A percentile compares a stretch with the other conserved stretches of the same genome.
These are phyloP conservation scores for Nakazawaea peltata DNA, from an alignment of 805 yeast genomes.

Conservation along the genomic window DNA sequence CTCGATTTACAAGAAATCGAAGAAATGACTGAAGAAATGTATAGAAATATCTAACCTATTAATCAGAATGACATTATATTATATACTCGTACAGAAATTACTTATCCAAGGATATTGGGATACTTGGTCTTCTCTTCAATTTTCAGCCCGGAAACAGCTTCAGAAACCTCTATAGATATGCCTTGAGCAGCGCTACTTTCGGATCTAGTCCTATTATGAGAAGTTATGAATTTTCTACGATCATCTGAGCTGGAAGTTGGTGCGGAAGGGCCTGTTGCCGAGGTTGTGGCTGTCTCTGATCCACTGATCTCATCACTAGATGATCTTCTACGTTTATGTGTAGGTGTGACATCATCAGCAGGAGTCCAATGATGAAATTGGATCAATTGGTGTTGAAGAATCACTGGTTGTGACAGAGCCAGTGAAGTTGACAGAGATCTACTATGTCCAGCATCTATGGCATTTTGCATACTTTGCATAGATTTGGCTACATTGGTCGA, in stretches of 20 bases:
- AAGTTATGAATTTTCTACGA: slow-evolving; percentile 6
- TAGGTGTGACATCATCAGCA: slow-evolving; percentile 1
- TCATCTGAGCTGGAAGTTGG: too few species aligned
- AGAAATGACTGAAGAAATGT: slow-evolving; percentile 42
- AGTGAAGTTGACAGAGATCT: too few species aligned
- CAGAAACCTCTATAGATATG: too few species aligned
- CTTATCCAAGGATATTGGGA: slow-evolving; percentile 9
- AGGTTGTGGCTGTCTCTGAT: neutral
- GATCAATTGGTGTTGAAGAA: slow-evolving; percentile 36
- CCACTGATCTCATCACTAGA: too few species aligned
- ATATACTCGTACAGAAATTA: too few species aligned
- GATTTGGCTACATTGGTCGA: too few species aligned
- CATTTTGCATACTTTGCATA: too few species aligned
- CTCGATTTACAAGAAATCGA: slow-evolving; percentile 39
- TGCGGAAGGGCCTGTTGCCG: slow-evolving; percentile 1
- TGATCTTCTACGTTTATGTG: slow-evolving; percentile 12
- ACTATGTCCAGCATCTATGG: too few species aligned
- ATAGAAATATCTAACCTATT: neutral
- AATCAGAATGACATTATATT: neutral
- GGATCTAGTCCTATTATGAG: slow-evolving; percentile 15
- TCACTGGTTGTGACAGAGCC: slow-evolving; percentile 21
- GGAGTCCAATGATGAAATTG: slow-evolving; percentile 47
- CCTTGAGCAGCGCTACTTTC: too few species aligned
- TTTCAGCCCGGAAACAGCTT: too few species aligned
- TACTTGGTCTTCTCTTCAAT: too few species aligned